These are phyloP conservation scores for Cynanchum wilfordii DNA, from an alignment of 257 asterid species.

Conservation along the genomic window DNA sequence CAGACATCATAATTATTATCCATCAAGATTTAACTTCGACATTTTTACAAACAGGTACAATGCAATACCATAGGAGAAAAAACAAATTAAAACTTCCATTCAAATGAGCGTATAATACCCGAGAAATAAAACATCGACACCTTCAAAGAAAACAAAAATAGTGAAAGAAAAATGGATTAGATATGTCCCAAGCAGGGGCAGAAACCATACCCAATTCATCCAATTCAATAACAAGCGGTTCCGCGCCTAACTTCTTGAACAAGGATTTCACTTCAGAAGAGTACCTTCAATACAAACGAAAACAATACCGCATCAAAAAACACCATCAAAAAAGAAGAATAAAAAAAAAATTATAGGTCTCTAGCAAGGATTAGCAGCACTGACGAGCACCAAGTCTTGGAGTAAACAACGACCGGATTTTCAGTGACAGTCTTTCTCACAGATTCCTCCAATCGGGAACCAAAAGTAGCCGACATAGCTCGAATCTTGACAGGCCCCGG, in stretches of 20 bases:
- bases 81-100: neutral
- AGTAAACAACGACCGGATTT: constrained; percentile 82
- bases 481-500: constrained; percentile 34
- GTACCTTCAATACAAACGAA: constrained; percentile 39
- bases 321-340: neutral
- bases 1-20: neutral
- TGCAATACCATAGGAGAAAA: neutral
- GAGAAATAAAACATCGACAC: neutral
- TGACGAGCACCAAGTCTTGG: constrained; percentile 94
- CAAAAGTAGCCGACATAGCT: constrained; percentile 64
- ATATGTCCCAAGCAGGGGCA: neutral
- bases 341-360: neutral
- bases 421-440: constrained; percentile 53
- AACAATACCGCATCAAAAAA: constrained; percentile 6
- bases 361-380: constrained; percentile 20
- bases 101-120: neutral
- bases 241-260: constrained; percentile 76
- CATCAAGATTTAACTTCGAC: neutral
- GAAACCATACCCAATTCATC: constrained; percentile 60
- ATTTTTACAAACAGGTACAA: neutral
- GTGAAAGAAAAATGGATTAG: neutral
- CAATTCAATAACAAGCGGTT: constrained; percentile 77
- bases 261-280: constrained; percentile 76
- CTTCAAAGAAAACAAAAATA: neutral
- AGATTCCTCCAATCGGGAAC: constrained; percentile 51